Base-by-base conservation (phyloP, 2,329 filamentous ascomycete species). In the Fusarium sp. region DNA sequence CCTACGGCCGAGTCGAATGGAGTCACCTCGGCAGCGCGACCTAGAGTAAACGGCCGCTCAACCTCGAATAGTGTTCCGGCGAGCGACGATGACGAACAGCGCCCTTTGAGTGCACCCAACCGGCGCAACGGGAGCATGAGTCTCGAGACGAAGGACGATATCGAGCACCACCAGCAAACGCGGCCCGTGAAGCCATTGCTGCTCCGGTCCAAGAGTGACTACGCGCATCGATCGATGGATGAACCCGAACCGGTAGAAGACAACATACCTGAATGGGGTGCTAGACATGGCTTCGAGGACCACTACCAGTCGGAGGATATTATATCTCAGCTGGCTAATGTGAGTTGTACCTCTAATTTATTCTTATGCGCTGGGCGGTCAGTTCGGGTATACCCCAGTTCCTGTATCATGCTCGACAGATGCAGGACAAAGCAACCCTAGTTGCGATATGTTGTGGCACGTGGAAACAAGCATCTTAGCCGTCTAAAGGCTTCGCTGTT, bases 281-380 rank as follows among this genome's bases (percentile, higher is more conserved):
- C 85, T 78, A 88, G 94, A 48, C 94, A 97, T 81, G 94, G 94
- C 47, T 97, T 96, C 83, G 93, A 97, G 76, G 92, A 94, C 71
- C 93, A 97, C 78, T 94, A 97, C 77, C 92, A 93, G 75, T 96
- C 92, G 7, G 92, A 94, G 71, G 93, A 97, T 75, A 94, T 96
- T 74, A 91, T 96, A 72, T 91, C 92, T 58, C 87, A 94, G 70
- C 84, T 97, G 67, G 93, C 92, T 52, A 94, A 91, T 76, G 91
- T 94, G 81, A 82, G 90, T 85, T 70, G 49, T 45, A 54, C 45
- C 57, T 65, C 19, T 46, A 46, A 61, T 67, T 62, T 46, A 65
- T 61, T 48, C 56, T 66, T 26, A 49, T 68, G 46, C 54, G 45
- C 47, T 47, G 33, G 44, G 46, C 59, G 32, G 56, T 48, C 56